Base-by-base conservation (phyloP, 768 basidiomycete genomes). In the Amanita jacksonii region DNA sequence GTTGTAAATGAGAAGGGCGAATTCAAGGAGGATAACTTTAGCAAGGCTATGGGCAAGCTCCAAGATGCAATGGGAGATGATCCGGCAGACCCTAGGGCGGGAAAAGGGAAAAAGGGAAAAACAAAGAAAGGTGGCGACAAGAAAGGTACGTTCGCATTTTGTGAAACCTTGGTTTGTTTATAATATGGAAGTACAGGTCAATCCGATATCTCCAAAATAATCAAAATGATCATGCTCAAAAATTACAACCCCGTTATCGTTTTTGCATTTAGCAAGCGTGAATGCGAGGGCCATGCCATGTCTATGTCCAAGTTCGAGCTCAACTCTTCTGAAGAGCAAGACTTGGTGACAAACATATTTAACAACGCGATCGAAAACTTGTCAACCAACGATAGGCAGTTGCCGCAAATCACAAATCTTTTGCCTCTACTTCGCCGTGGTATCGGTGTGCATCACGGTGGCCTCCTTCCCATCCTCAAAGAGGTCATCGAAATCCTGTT, bases 401-500 rank as follows among this genome's bases (percentile, higher is more conserved):
- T 99, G 13, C 91, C 94, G 1, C 94, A 97, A 61, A 98, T 99
- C 54, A 68, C 84, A 37, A 88, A 93, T 49, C 77, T 98, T 42
- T 73, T 97, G 7, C 96, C 96, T 2, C 73, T 99, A 16, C 76
- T 99, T 20, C 87, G 85, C 50, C 84, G 96, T 50, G 96, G 96
- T 24, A 90, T 94, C 52, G 96, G 96, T 42, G 92, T 99, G 54
- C 96, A 99, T 71, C 96, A 99, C 56, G 93, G 94, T 31, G 96
- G 96, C 33, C 77, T 99, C 30, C 75, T 99, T 13, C 96, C 96
- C 0, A 96, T 98, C 50, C 73, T 99, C 33, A 99, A 99, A 60
- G 96, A 99, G 60, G 92, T 97, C 38, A 97, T 99, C 61, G 96
- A 99, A 61, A 96, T 99, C 46, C 74, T 99, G 33, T 99, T 99